Base-by-base conservation (phyloP, 306 rosid genomes). In the Gynostemma pentaphyllum region DNA sequence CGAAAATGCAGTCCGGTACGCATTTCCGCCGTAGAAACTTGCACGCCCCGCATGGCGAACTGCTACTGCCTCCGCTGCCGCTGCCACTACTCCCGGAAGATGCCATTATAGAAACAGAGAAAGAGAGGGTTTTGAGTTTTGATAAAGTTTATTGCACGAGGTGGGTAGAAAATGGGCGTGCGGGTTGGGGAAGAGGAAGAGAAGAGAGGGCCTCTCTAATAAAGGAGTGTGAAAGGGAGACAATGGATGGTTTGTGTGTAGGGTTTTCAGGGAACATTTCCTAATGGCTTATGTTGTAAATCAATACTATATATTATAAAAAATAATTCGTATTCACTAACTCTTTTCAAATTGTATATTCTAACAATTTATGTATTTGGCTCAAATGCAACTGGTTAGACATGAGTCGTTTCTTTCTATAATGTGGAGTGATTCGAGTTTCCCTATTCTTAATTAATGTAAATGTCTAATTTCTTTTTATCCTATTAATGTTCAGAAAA, bases 41-140 rank as follows among this genome's bases (percentile, higher is more conserved):
- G 87, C 99, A 94, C 53, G 99, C 99, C 16, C 99, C 99, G 27
- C 99, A 94, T 32, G 99, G 99, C 14, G 99, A 88, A 0, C 94
- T 95, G 0, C 94, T 95, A 4, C 82, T 52, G 2, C 74, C 76
- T 1, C 13, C 22, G 71, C 32, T 22, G 5, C 36, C 62, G 44
- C 40, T 45, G 5, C 18, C 28, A 5, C 69, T 72, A 63, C 68
- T 68, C 32, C 73, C 46, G 79, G 82, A 29, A 12, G 44, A 39
- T 14, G 44, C 44, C 44, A 39, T 39, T 11, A 23, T 2, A 1
- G 11, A 16, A 39, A 66, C 0, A 21, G 10, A 52, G 30, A 12
- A 2, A 12, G 42, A 37, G 46, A 22, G 14, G 62, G 18, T 9
- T 40, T 24, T 16, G 26, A 24, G 29, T 15, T 27, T 5, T 71